A percentile compares a stretch with the other conserved stretches of the same genome.
Conservation (phyloP, 2,329 filamentous ascomycete genomes). For the Dactylellina drechsleri region DNA sequence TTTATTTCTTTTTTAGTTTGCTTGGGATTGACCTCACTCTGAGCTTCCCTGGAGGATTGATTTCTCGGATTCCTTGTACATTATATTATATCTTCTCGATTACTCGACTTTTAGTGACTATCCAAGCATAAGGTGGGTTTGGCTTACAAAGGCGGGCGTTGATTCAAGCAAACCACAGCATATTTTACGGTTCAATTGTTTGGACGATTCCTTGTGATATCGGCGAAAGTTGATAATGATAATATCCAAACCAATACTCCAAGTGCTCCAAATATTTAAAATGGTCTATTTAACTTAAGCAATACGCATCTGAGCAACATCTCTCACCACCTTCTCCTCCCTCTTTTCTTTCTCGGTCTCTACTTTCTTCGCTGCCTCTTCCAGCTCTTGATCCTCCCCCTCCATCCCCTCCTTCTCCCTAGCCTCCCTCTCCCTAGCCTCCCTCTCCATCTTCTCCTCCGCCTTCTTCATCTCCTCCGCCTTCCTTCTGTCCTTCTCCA, state of each 20-base stretch:
- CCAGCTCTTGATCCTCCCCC: conserved; percentile 30
- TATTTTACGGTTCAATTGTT: too few relatives aligned
- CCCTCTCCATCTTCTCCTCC: conserved; percentile 52
- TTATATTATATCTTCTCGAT: neutral
- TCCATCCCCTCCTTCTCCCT: conserved; percentile 44
- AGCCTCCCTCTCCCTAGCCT: conserved; percentile 50
- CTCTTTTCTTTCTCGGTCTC: conserved; percentile 53
- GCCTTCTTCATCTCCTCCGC: conserved; percentile 46
- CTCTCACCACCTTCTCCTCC: conserved; percentile 56
- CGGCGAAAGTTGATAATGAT: too few relatives aligned
- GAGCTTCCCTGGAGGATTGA: neutral
- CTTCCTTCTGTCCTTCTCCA: conserved; percentile 60
- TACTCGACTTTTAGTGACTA: too few relatives aligned
- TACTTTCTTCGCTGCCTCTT: conserved; percentile 53
- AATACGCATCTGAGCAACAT: conserved; percentile 53
- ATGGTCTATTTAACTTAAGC: neutral
- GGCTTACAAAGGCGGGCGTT: too few relatives aligned
- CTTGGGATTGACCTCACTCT: too few relatives aligned
- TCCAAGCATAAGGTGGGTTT: too few relatives aligned
- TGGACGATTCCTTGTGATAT: too few relatives aligned
- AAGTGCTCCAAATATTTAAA: too few relatives aligned
- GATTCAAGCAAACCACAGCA: too few relatives aligned
- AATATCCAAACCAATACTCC: too few relatives aligned
- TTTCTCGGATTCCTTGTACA: conserved; percentile 19
- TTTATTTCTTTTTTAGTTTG: neutral